These are phyloP conservation scores for Cudoniella acicularis DNA, from an alignment of 495 filamentous ascomycete species.

Conservation along the genomic window DNA sequence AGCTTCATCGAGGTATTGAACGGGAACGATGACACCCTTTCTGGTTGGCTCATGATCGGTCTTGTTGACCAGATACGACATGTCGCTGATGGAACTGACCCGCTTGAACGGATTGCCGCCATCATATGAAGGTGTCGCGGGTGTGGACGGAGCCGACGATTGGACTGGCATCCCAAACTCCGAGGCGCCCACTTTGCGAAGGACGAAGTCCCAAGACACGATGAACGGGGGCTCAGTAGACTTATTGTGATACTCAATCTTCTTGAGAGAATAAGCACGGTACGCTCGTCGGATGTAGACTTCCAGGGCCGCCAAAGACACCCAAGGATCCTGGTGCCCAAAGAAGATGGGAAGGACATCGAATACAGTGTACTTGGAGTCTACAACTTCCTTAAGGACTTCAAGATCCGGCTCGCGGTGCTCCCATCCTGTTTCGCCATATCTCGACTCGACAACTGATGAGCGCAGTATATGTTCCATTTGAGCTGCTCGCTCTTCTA, in stretches of 20 bases:
- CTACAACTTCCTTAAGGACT: slow-evolving; percentile 92
- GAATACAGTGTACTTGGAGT: slow-evolving; percentile 97
- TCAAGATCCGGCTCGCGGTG: slow-evolving; percentile 86
- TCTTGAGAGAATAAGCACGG: slow-evolving; percentile 86
- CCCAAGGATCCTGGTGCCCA: slow-evolving; percentile 89
- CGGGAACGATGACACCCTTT: slow-evolving; percentile 91
- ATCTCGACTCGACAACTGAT: slow-evolving; percentile 93
- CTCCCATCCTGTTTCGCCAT: slow-evolving; percentile 96
- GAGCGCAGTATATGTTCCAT: slow-evolving; percentile 99
- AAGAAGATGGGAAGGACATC: slow-evolving; percentile 95
- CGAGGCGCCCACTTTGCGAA: slow-evolving; percentile 84
- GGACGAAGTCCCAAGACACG: slow-evolving; percentile 90
- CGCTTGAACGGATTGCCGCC: slow-evolving; percentile 63
- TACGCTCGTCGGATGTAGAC: slow-evolving; percentile 96
- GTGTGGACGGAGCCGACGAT: slow-evolving; percentile 74
- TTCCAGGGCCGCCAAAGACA: slow-evolving; percentile 88
- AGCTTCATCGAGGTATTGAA: slow-evolving; percentile 87
- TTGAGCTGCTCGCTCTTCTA: slow-evolving; percentile 90
- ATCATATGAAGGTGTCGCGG: slow-evolving; percentile 71
- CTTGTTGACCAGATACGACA: slow-evolving; percentile 76
- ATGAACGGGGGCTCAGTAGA: slow-evolving; percentile 74
- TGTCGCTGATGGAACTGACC: slow-evolving; percentile 91
- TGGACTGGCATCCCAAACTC: slow-evolving; percentile 80
- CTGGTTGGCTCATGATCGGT: slow-evolving; percentile 70
- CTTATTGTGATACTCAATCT: slow-evolving; percentile 77